Conservation (phyloP, 2,329 filamentous ascomycete species). For the Pyrenochaeta sp. region DNA sequence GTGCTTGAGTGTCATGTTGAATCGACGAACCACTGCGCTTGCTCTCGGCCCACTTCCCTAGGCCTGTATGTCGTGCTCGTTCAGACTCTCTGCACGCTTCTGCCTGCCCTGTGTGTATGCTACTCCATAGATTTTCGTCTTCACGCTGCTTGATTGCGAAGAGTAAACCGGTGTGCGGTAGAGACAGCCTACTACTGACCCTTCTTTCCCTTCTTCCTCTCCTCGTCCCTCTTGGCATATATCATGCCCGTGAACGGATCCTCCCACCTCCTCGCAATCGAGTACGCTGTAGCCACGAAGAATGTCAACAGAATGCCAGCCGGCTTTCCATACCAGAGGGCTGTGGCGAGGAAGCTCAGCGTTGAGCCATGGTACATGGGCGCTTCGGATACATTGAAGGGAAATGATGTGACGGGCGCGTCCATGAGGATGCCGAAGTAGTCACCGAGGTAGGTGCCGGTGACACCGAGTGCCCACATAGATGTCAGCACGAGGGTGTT, state of each 20-base stretch:
- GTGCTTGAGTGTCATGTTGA: slow-evolving; percentile 22
- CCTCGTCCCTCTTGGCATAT: slow-evolving; percentile 81
- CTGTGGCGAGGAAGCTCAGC: slow-evolving; percentile 88
- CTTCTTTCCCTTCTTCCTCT: slow-evolving; percentile 54
- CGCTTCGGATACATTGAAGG: slow-evolving; percentile 88
- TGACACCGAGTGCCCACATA: slow-evolving; percentile 92
- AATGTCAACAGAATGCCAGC: slow-evolving; percentile 81
- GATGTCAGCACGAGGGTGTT: slow-evolving; percentile 87
- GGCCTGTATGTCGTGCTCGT: neutral
- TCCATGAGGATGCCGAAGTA: slow-evolving; percentile 99
- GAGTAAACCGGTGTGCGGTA: neutral
- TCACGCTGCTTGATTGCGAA: neutral
- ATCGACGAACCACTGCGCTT: slow-evolving; percentile 7
- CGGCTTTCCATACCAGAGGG: slow-evolving; percentile 84
- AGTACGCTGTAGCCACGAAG: slow-evolving; percentile 80
- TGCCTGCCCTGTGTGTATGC: neutral
- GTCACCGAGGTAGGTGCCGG: slow-evolving; percentile 95
- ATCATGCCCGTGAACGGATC: slow-evolving; percentile 95
- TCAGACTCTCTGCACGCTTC: neutral
- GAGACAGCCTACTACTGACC: slow-evolving; percentile 18
- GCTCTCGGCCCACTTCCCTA: neutral
- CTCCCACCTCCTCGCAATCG: slow-evolving; percentile 83
- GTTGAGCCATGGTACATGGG: slow-evolving; percentile 98
- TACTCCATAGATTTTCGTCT: neutral
- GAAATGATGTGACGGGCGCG: slow-evolving; percentile 90